Evolutionary conservation across 1,139 yeast genomes (phyloP).

Genomic region (Yamadazyma songkhlaensis): DNA sequence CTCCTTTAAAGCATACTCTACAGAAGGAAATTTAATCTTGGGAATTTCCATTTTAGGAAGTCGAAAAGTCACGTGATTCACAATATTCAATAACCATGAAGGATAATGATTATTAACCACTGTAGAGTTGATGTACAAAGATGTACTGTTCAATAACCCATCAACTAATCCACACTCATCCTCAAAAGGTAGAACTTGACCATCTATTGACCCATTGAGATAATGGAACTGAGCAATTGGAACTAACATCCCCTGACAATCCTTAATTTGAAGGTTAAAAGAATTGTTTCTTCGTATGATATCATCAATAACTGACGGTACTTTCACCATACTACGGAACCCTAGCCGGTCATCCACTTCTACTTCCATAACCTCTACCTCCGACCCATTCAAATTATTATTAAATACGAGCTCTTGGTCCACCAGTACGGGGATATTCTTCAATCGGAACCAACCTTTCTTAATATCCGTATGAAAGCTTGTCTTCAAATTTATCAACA

Average conservation of each 20-base stretch:
- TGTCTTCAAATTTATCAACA: conserved; percentile 11
- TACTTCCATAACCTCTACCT: too few relatives aligned
- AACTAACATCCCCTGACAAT: conserved; percentile 4
- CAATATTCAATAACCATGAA: conserved; percentile 13
- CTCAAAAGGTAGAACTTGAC: conserved; percentile 2
- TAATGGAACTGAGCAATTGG: conserved; percentile 4
- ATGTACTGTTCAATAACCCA: too few relatives aligned
- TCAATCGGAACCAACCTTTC: conserved; percentile 8
- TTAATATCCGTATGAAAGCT: conserved; percentile 11
- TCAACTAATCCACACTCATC: conserved; percentile 7
- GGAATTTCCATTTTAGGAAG: neutral
- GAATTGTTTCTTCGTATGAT: conserved; percentile 1
- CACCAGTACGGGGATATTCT: conserved; percentile 8
- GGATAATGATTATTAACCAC: conserved; percentile 6
- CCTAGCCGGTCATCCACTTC: too few relatives aligned
- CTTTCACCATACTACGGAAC: conserved; percentile 1
- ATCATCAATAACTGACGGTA: conserved; percentile 1
- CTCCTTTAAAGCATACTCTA: too few relatives aligned
- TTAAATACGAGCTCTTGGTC: conserved; percentile 14
- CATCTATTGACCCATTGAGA: conserved; percentile 1
- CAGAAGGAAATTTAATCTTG: too few relatives aligned
- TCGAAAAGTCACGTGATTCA: conserved; percentile 7
- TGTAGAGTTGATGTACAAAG: conserved; percentile 1
- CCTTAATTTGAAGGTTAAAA: conserved; percentile 6
- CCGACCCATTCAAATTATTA: conserved; percentile 1